Conservation (phyloP, 306 rosid genomes). For the Hylodesmum podocarpum region DNA sequence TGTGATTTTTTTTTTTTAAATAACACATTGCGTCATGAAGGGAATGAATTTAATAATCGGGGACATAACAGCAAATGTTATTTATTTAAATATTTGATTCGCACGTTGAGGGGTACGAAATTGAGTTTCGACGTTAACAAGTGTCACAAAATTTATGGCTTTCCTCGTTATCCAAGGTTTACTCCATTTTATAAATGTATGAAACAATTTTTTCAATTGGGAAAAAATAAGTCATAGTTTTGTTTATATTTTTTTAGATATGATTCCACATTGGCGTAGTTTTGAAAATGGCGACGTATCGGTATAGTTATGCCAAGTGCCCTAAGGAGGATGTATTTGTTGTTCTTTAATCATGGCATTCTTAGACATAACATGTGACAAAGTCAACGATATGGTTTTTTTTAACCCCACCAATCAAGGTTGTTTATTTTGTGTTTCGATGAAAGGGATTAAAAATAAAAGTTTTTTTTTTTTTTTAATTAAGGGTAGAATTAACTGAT, state of each 20-base stretch:
- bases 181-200: background rate
- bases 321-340: background rate
- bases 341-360: background rate
- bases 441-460: slow-evolving; percentile 7
- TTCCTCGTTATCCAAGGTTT: background rate
- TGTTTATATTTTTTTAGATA: background rate
- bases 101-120: background rate
- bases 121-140: background rate
- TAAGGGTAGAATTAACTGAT: background rate
- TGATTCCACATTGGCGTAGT: background rate
- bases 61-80: background rate
- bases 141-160: background rate
- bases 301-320: slow-evolving; percentile 27
- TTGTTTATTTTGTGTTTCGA: background rate
- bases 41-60: no score
- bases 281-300: background rate
- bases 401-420: background rate
- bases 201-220: background rate
- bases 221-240: background rate
- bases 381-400: slow-evolving; percentile 32
- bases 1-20: no score
- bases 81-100: background rate
- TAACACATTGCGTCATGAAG: no score
- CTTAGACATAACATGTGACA: slow-evolving; percentile 26
- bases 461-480: background rate